Evolutionary conservation across 345 rosid genomes (phyloP), one percentile per base, ranked within the genome.

Genomic region (Hibiscus tridactylites): DNA sequence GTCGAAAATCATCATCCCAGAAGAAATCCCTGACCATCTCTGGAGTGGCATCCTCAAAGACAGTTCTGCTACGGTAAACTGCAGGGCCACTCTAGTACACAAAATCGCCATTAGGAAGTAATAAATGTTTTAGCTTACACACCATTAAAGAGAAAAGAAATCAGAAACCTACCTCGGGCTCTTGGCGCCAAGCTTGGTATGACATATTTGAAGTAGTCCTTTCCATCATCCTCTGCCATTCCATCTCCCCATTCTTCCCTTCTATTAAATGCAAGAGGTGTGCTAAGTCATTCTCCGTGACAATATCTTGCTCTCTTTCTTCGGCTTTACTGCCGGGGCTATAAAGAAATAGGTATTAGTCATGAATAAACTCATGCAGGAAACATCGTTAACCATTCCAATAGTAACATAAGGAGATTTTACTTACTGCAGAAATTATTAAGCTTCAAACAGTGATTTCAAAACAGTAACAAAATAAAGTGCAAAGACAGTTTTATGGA

Each of bases 1-100:
- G 90, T 54, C 99, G 86, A 83, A 57, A 62, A 49, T 90, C 98
- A 71, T 95, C 97, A 75, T 92, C 99, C 98, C 99, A 95, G 75
- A 95, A 95, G 87, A 95, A 95, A 82, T 95, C 99, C 81, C 97
- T 88, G 39, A 95, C 97, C 81, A 89, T 72, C 10, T 90, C 97
- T 13, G 94, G 88, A 17, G 85, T 82, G 47, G 89, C 98, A 76
- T 90, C 96, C 85, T 95, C 99, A 76, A 88, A 95, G 69, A 95
- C 96, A 80, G 97, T 90, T 79, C 91, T 84, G 74, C 92, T 95
- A 6, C 92, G 91, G 66, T 75, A 87, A 66, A 86, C 69, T 53
- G 88, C 80, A 49, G 92, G 97, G 66, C 92, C 89, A 50, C 74
- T 74, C 99, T 95, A 19, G 61, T 65, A 76, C 79, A 80, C 52